Base-by-base conservation (phyloP, 2,329 filamentous ascomycete genomes). In the Penicillium hesseltinei region DNA sequence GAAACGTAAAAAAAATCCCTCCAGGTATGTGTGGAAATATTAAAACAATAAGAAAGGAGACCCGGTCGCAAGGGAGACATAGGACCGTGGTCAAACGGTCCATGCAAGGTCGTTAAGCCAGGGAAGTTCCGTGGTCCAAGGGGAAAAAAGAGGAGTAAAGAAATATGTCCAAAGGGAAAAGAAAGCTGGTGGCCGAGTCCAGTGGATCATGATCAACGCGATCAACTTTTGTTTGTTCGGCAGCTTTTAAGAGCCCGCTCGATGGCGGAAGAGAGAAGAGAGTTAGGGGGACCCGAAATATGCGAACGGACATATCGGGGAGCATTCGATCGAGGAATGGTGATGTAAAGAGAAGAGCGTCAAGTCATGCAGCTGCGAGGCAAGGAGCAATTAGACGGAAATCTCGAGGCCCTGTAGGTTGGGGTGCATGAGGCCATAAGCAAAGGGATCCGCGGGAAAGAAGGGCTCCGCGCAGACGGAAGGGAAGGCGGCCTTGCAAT, bases 401-500 rank as follows among this genome's bases (percentile, higher is more conserved):
- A 53, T 38, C 42, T 56, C 49, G 10, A 56, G 19, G 19, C 40
- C 23, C 23, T 27, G 46, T 62, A 73, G 38, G 69, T 69, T 49
- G 66, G 60, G 42, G 73, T 67, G 50, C 61, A 63, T 15, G 63
- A 67, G 23, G 61, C 59, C 50, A 59, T 61, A 56, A 29, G 42
- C 23, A 43, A 67, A 67, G 21, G 66, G 59, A 54, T 67, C 65
- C 25, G 65, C 65, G 36, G 67, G 66, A 15, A 69, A 57, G 27
- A 68, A 51, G 5, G 69, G 63, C 46, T 73, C 72, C 54, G 71
- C 71, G 25, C 66, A 64, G 27, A 69, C 59, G 36, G 69, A 54
- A 25, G 70, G 66, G 46, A 71, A 69, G 13, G 69, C 66, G 35
- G 66, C 64, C 52, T 73, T 72, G 61, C 65, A 66, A 52, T 68